A percentile compares a stretch with the other conserved stretches of the same genome.
Evolutionary conservation across 148 eudicot species (phyloP).

Genomic region (Dysphania ambrosioides): DNA sequence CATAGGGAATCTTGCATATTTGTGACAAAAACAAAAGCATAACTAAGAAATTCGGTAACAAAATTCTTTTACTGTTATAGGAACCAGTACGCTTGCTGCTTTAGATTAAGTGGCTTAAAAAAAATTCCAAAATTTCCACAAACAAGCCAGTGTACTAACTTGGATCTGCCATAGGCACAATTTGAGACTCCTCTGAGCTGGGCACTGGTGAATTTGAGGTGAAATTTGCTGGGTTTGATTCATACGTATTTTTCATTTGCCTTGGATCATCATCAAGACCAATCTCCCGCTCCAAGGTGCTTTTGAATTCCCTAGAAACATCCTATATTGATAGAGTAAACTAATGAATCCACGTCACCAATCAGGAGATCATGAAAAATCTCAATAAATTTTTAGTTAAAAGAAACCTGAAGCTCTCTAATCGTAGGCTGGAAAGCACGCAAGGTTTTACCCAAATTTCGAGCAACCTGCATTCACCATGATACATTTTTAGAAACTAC

Average conservation of each 20-base stretch:
- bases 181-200: constrained; percentile 38
- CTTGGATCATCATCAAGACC: constrained; percentile 76
- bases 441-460: constrained; percentile 78
- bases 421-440: constrained; percentile 94
- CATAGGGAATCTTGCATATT: background rate
- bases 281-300: constrained; percentile 83
- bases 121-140: background rate
- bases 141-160: constrained; percentile 47
- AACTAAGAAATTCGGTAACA: background rate
- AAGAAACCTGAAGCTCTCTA: constrained; percentile 79
- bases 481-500: constrained; percentile 6
- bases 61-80: background rate
- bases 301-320: constrained; percentile 94
- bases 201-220: constrained; percentile 30
- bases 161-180: constrained; percentile 36
- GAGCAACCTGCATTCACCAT: constrained; percentile 66
- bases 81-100: background rate
- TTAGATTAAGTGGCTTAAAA: background rate
- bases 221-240: constrained; percentile 35
- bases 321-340: constrained; percentile 41
- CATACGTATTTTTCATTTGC: constrained; percentile 34
- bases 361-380: constrained; percentile 4
- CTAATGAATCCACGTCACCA: background rate
- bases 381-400: background rate
- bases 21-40: background rate